Evolutionary conservation across 371 early-diverging fungal species (phyloP).

Genomic region (Catenaria anguillulae): DNA sequence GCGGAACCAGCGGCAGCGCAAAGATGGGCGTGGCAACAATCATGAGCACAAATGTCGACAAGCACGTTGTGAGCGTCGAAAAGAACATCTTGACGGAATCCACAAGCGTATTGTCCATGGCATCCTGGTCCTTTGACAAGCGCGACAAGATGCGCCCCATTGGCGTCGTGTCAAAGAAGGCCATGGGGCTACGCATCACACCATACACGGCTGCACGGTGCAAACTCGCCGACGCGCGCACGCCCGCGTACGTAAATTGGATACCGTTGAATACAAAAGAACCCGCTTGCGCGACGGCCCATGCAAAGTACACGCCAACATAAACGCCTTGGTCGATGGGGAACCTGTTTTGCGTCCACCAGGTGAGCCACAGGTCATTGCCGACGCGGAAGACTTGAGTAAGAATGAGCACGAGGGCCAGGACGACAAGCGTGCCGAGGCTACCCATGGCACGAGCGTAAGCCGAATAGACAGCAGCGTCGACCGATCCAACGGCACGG

Average conservation of each 20-base stretch:
- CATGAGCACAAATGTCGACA: background rate
- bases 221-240: background rate
- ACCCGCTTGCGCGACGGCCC: conserved; percentile 14
- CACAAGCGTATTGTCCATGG: too few species aligned
- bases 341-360: too few species aligned
- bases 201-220: background rate
- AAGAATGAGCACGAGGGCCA: too few species aligned
- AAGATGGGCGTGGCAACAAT: background rate
- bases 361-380: too few species aligned
- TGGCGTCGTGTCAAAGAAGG: conserved; percentile 78
- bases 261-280: background rate
- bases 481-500: too few species aligned
- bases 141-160: conserved; percentile 74
- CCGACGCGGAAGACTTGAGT: too few species aligned
- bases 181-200: conserved; percentile 30
- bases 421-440: too few species aligned
- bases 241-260: background rate
- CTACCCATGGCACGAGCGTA: too few species aligned
- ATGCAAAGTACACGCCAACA: conserved; percentile 22
- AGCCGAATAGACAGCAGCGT: too few species aligned
- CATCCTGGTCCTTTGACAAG: conserved; percentile 71
- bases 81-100: conserved; percentile 50
- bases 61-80: background rate
- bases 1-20: background rate
- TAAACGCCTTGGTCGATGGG: background rate